Evolutionary conservation across 2,329 filamentous ascomycete species (phyloP).

Genomic region (Pezicula carpinea): DNA sequence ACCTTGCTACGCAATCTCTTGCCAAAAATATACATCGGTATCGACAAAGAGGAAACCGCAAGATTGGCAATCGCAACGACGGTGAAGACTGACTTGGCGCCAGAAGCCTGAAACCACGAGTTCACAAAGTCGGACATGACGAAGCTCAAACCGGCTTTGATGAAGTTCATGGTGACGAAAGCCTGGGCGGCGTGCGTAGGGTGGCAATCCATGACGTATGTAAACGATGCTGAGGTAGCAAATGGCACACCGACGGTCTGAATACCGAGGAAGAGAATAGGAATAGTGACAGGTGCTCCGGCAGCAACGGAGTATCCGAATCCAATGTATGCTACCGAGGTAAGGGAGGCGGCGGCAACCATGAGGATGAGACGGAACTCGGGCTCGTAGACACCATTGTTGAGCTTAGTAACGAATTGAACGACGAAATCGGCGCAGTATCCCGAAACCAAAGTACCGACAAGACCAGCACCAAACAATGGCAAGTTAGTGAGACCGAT

Average conservation of each 20-base stretch:
- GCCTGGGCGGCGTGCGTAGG: constrained; percentile 33
- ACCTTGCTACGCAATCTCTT: constrained; percentile 21
- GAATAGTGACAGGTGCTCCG: constrained; percentile 22
- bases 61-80: constrained; percentile 4
- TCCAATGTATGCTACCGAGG: constrained; percentile 34
- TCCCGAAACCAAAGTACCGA: constrained; percentile 31
- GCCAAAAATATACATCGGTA: constrained; percentile 23
- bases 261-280: constrained; percentile 30
- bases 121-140: constrained; percentile 12
- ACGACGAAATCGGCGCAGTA: constrained; percentile 33
- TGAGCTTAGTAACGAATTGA: constrained; percentile 41
- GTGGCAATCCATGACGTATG: constrained; percentile 35
- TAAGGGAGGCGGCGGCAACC: constrained; percentile 26
- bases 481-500: constrained; percentile 17
- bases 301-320: constrained; percentile 30
- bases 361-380: constrained; percentile 43
- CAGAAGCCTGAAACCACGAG: constrained; percentile 18
- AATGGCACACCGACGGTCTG: constrained; percentile 32
- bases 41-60: constrained; percentile 10
- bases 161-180: constrained; percentile 35
- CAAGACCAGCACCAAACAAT: constrained; percentile 28
- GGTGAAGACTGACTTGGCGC: constrained; percentile 11
- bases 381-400: constrained; percentile 48
- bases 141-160: constrained; percentile 32
- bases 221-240: constrained; percentile 30